Evolutionary conservation across 345 rosid species (phyloP).

Genomic region (Acer yangbiense): DNA sequence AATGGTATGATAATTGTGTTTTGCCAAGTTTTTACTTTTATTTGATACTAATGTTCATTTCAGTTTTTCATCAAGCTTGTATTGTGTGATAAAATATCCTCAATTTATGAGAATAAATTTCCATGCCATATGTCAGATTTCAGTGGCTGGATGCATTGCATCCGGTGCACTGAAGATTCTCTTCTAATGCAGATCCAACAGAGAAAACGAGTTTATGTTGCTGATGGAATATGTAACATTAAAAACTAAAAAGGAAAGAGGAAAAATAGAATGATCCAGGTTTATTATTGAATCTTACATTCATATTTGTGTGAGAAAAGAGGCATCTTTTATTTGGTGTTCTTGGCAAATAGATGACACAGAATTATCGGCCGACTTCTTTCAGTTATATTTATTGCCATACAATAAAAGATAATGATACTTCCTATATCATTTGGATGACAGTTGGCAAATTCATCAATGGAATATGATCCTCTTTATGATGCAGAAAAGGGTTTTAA

Average conservation of each 20-base stretch:
- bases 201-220: neutral
- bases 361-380: conserved; percentile 5
- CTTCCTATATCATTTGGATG: conserved; percentile 17
- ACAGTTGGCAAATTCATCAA: conserved; percentile 75
- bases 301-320: neutral
- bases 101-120: neutral
- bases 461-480: conserved; percentile 81
- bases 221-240: neutral
- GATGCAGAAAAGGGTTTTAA: conserved; percentile 78
- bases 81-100: neutral
- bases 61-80: neutral
- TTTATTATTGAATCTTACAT: neutral
- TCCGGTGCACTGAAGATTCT: too few species aligned
- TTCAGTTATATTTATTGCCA: neutral
- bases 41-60: neutral
- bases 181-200: neutral
- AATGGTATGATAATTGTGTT: neutral
- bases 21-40: neutral
- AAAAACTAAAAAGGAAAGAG: neutral
- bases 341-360: neutral
- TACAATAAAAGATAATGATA: conserved; percentile 11
- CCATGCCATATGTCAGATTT: too few species aligned
- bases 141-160: too few species aligned
- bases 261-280: neutral
- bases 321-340: neutral